Conservation (phyloP, 1,139 yeast genomes). For the Scheffersomyces titani region DNA sequence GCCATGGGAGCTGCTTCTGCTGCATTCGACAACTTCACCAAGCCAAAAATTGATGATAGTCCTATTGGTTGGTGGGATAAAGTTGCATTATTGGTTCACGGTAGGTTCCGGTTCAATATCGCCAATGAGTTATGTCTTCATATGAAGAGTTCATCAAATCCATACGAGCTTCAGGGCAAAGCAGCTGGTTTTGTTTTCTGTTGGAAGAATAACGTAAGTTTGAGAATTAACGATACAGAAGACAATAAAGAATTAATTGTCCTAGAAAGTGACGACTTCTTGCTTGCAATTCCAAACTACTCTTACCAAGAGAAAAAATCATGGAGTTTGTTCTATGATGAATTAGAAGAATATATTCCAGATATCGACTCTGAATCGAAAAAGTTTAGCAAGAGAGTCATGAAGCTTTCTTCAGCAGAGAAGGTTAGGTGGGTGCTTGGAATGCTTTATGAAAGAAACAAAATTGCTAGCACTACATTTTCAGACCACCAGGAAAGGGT, state of each 20-base stretch:
- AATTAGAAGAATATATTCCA: constrained; percentile 15
- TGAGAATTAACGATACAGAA: constrained; percentile 62
- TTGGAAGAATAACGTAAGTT: constrained; percentile 67
- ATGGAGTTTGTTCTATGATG: constrained; percentile 40
- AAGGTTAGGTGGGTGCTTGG: constrained; percentile 47
- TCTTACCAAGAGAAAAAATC: constrained; percentile 31
- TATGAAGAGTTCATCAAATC: constrained; percentile 70
- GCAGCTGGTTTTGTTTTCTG: constrained; percentile 80
- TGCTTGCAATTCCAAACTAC: constrained; percentile 66
- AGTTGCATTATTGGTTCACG: constrained; percentile 39
- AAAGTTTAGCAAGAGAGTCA: constrained; percentile 39
- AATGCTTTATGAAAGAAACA: constrained; percentile 42
- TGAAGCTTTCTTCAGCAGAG: constrained; percentile 40
- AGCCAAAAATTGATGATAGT: constrained; percentile 80
- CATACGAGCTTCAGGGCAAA: constrained; percentile 68
- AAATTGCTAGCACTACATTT: constrained; percentile 14
- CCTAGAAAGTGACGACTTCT: constrained; percentile 65
- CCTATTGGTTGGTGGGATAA: constrained; percentile 78
- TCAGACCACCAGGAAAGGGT: constrained; percentile 37
- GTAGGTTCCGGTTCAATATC: constrained; percentile 57
- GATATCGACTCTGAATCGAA: constrained; percentile 27
- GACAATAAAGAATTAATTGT: constrained; percentile 63
- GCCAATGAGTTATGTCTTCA: constrained; percentile 51
- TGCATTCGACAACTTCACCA: constrained; percentile 59
- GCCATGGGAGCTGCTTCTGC: constrained; percentile 35